Evolutionary conservation across 345 rosid species (phyloP), one percentile per base, ranked within the genome.

Genomic region (Camelina laxa): DNA sequence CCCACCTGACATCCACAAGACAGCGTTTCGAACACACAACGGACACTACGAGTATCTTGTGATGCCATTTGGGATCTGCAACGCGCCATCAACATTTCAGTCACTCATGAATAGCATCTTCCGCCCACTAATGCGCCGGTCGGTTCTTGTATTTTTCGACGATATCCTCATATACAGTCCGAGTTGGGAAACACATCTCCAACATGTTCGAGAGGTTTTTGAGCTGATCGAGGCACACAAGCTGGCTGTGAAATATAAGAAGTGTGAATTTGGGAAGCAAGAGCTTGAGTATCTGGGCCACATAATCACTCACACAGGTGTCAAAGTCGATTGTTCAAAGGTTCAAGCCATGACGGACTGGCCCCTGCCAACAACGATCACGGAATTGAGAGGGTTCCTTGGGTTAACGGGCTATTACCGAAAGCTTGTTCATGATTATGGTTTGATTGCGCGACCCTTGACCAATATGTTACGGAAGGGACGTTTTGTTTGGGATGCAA

Each of bases 271-370:
- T 3, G 49, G 49, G 0, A 15, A n/a, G 1, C 17, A 45, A 1
- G 49, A 15, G 19, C 16, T 45, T 0, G 20, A 45, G 1, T 45
- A 45, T 0, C 7, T 45, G 2, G 50, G 50, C 0, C 50, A 45
- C 3, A 45, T 45, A 0, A 45, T 45, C 7, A 1, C 20, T 0
- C 2, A 6, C 20, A 1, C 2, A 0, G 20, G 50, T 0, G 50
- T 45, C 0, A 45, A 45, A 1, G 50, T 45, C 2, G 50, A 45
- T 7, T 2, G 6, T 0, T 6, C 1, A 1, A n/a, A n/a, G 3
- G 7, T n/a, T 0, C 0, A 5, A 1, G 20, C 19, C 0, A n/a
- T n/a, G 10, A 0, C 2, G 0, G 0, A 0, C 0, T 45, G 50
- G 20, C 50, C 48, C 0, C 0, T 15, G 0, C 48, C 48, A 0